Conservation (phyloP, 441 rosid species). For the Eruca vesicaria region DNA sequence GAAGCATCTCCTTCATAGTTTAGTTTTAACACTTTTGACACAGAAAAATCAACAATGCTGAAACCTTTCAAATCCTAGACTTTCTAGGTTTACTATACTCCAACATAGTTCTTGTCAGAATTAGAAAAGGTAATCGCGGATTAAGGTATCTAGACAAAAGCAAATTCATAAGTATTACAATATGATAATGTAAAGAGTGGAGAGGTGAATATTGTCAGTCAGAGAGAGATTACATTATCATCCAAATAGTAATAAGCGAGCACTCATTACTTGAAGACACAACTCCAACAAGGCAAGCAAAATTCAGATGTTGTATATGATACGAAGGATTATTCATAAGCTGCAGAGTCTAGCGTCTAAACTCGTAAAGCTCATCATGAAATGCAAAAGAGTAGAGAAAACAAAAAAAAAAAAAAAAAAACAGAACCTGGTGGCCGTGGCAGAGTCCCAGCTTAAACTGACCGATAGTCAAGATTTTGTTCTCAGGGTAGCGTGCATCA, state of each 20-base stretch:
- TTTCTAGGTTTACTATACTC: background rate
- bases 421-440: slow-evolving; percentile 94
- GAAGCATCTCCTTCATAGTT: background rate
- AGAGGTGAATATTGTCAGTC: background rate
- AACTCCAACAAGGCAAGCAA: slow-evolving; percentile 4
- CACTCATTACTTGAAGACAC: background rate
- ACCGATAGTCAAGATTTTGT: slow-evolving; percentile 81
- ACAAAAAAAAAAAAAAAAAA: no score
- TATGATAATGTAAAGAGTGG: background rate
- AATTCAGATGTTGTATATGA: background rate
- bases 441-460: slow-evolving; percentile 92
- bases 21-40: background rate
- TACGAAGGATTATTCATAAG: background rate
- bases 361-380: background rate
- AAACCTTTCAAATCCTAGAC: background rate
- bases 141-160: background rate
- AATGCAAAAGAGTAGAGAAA: background rate
- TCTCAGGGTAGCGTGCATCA: slow-evolving; percentile 81
- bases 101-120: background rate
- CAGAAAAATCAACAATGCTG: background rate
- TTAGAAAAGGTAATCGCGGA: background rate
- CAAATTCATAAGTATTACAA: background rate
- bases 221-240: background rate
- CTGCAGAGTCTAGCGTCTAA: background rate
- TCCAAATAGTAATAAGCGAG: background rate